Conservation (phyloP, 768 basidiomycete species). For the Neoboletus brunneissimus region DNA sequence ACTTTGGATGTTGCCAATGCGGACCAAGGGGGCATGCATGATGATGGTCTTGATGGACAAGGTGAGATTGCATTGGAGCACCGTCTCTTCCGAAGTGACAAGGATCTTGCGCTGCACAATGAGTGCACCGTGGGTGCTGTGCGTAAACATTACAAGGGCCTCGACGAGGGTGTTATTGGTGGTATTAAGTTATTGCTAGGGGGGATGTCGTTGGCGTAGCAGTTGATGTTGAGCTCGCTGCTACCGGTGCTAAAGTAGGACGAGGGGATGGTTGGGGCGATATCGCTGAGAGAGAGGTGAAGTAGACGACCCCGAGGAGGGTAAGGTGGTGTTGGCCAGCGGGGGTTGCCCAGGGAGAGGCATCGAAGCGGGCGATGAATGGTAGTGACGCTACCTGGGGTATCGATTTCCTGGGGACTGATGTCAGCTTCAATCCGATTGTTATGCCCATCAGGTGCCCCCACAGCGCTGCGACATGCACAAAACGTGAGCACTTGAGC, state of each 20-base stretch:
- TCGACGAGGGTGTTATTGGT: constrained; percentile 56
- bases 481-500: too few species aligned
- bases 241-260: constrained; percentile 78
- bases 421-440: too few species aligned
- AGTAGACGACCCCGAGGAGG: constrained; percentile 56
- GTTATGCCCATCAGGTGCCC: too few species aligned
- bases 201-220: constrained; percentile 59
- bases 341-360: constrained; percentile 72
- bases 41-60: constrained; percentile 43
- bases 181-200: constrained; percentile 51
- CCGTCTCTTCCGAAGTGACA: constrained; percentile 79
- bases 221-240: constrained; percentile 70
- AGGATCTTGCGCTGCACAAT: constrained; percentile 61
- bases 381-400: constrained; percentile 74
- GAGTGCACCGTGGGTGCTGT: constrained; percentile 57
- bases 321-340: too few species aligned
- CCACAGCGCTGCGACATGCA: too few species aligned
- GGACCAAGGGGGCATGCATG: constrained; percentile 25
- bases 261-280: constrained; percentile 52
- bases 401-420: constrained; percentile 67
- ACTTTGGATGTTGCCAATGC: neutral
- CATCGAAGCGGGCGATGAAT: constrained; percentile 66
- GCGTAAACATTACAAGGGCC: constrained; percentile 62
- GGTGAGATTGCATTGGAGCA: constrained; percentile 37
- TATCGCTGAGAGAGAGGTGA: constrained; percentile 50